Evolutionary conservation across 768 basidiomycete genomes (phyloP), one percentile per base, ranked within the genome.

Genomic region (Pluteus cervinus): DNA sequence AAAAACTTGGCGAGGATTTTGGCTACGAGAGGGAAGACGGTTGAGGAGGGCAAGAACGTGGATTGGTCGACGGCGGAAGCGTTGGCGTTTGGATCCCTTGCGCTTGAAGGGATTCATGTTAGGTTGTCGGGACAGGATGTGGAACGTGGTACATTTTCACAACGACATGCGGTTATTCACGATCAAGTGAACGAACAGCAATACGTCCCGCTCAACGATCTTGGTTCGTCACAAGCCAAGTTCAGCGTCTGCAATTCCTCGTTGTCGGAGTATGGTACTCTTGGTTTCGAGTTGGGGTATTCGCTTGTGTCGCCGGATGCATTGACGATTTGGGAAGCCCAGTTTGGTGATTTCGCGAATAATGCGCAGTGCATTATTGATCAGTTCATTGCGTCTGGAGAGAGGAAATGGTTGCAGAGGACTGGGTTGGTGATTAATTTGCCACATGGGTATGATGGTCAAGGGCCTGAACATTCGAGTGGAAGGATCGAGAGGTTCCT

Each of bases 51-150:
- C 34, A 69, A 57, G 39, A 85, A 86, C 62, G 94, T 98, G 50
- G 96, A 99, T 61, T 98, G 92, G 91, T 86, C 94, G 2, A 99
- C 94, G 15, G 94, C 96, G 29, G 96, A 99, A 64, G 91, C 96
- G 0, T 80, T 99, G 37, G 96, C 96, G 1, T 88, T 98, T 52
- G 96, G 94, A 41, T 74, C 91, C 4, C 81, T 99, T 26, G 88
- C 87, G 7, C 72, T 96, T 28, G 93, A 98, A 62, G 87, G 87
- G 51, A 84, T 83, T 35, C 92, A 98, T 57, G 86, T 99, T 33
- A 87, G 94, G 45, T 70, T 99, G 2, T 96, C 92, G 1, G 94
- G 94, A 21, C 96, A 99, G 63, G 94, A 99, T 57, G 94, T 98
- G 37, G 94, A 99, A 63, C 86, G 94, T 55, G 94, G 94, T 22